Conservation (phyloP, 2,329 filamentous ascomycete genomes). For the Penicillium corylophilum region DNA sequence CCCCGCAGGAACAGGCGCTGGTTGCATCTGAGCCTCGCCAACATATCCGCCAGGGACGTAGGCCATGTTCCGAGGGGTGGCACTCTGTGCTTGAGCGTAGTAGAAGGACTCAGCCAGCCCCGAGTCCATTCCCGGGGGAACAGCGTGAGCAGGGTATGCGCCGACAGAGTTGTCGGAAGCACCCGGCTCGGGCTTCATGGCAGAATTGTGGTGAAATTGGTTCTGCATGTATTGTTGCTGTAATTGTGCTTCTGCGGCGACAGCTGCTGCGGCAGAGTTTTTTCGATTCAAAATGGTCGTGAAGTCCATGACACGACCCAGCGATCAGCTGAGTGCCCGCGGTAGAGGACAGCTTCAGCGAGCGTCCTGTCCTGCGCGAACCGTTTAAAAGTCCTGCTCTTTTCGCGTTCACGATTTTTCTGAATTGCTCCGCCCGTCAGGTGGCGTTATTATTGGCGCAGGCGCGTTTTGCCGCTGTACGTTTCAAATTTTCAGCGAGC, state of each 20-base stretch:
- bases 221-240: conserved; percentile 48
- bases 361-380: conserved; percentile 16
- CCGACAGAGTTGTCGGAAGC: conserved; percentile 57
- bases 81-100: conserved; percentile 33
- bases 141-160: conserved; percentile 58
- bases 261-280: conserved; percentile 45
- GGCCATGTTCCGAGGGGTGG: conserved; percentile 56
- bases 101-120: conserved; percentile 25
- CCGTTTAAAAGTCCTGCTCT: background rate
- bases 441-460: background rate
- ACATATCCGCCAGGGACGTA: conserved; percentile 52
- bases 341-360: conserved; percentile 31
- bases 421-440: background rate
- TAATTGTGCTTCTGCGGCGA: conserved; percentile 44
- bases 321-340: conserved; percentile 30
- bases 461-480: background rate
- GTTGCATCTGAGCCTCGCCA: conserved; percentile 48
- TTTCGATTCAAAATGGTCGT: conserved; percentile 54
- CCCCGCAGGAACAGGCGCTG: conserved; percentile 42
- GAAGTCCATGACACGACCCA: conserved; percentile 51
- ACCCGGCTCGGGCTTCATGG: conserved; percentile 60
- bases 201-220: conserved; percentile 47
- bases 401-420: background rate
- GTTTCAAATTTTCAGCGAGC: background rate
- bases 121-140: conserved; percentile 50